Percentiles rank a stretch among this genome's conserved stretches.
Evolutionary conservation across 2,329 filamentous ascomycete species (phyloP).

Genomic region (Colletotrichum costaricense): DNA sequence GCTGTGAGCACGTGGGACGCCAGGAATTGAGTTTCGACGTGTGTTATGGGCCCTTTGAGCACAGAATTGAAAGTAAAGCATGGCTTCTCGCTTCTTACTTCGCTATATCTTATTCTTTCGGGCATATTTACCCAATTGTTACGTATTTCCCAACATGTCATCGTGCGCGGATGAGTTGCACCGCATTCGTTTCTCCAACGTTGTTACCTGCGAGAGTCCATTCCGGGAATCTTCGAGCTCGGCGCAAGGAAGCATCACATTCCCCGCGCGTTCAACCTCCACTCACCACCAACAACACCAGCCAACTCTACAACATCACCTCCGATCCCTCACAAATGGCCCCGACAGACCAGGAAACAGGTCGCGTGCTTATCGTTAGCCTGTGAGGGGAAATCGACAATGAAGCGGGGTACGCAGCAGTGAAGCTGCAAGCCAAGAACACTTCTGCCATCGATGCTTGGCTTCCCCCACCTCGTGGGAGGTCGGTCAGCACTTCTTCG

Average conservation of each 20-base stretch:
- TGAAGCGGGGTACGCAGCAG: slow-evolving; percentile 32
- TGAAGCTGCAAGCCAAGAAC: slow-evolving; percentile 29
- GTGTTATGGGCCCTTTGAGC: neutral
- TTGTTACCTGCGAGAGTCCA: neutral
- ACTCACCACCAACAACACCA: neutral
- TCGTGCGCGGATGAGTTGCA: too few relatives aligned
- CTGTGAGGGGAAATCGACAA: slow-evolving; percentile 11
- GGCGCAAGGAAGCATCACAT: neutral
- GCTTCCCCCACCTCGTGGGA: slow-evolving; percentile 10
- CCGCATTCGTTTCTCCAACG: neutral
- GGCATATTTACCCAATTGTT: neutral
- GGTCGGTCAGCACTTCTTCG: neutral
- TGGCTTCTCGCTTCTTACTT: neutral
- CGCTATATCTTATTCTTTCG: neutral
- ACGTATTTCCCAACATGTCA: neutral
- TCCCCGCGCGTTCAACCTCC: neutral
- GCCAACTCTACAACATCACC: neutral
- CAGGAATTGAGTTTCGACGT: neutral
- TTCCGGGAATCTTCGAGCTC: neutral
- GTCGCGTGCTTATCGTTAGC: slow-evolving; percentile 26
- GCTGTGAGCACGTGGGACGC: neutral
- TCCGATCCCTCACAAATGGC: too few relatives aligned
- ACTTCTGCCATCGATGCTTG: slow-evolving; percentile 19
- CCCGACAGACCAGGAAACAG: slow-evolving; percentile 6
- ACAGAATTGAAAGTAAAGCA: neutral